Base-by-base conservation (phyloP, 352 stramenopile genomes). In the Phytophthora podocarpi region DNA sequence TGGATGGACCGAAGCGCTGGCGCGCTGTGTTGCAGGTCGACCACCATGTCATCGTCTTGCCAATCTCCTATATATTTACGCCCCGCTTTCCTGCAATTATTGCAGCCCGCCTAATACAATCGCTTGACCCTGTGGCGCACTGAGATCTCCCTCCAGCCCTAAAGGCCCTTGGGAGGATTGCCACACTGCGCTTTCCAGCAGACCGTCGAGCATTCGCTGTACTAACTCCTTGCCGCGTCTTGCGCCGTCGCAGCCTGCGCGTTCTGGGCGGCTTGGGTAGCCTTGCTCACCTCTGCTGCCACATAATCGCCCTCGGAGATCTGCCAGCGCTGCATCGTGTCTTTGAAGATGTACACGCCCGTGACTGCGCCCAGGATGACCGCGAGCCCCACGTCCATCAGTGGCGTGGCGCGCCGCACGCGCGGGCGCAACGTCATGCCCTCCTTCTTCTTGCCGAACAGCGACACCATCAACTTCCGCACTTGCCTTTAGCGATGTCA, bases 301-400 rank as follows among this genome's bases (percentile, higher is more conserved):
- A 63, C 48, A 45, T 63, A 70, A 26, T 74, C 60, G 39, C 56
- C 57, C 55, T 76, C 66, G 15, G 70, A 65, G 23, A 79, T 57
- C 43, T 81, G 75, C 70, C 70, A 87, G 41, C 70, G 55, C 49
- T 74, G 68, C 55, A 90, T 69, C 40, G 78, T 82, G 67, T 90
- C 80, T 43, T 87, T 84, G 70, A 90, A 90, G 55, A 90, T 90
- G 60, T 90, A 90, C n/a, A 87, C 77, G 18, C 78, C 78, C 11
- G 78, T 88, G 21, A 82, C 64, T 31, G 64, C 76, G 20, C 80
- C 80, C 24, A 86, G 21, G 9, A 90, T 47, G 34, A 87, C 64
- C 1, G 80, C 77, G 15, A 90, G 58, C 9, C 64, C 68, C 24
- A 90, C 58, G 42, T 90, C 80, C 67, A 90, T 77, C n/a, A 87